These are phyloP conservation scores for Epichloe gansuensis DNA, from an alignment of 2,329 filamentous ascomycete species.

Conservation along the genomic window DNA sequence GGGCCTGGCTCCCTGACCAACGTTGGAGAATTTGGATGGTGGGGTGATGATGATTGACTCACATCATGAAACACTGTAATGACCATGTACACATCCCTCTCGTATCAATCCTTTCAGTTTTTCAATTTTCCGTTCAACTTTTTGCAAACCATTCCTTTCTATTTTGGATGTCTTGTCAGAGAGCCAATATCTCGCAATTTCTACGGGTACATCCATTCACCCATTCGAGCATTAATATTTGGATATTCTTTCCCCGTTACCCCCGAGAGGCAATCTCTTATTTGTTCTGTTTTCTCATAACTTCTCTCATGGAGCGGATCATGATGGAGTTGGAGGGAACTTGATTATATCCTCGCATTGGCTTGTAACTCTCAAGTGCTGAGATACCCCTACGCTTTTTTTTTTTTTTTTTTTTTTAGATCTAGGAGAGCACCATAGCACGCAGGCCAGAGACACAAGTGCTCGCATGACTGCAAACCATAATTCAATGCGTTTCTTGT, in stretches of 20 bases:
- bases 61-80: background rate
- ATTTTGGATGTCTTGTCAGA: background rate
- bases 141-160: background rate
- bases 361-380: slow-evolving; percentile 1
- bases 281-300: background rate
- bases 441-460: background rate
- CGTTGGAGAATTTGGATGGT: slow-evolving; percentile 21
- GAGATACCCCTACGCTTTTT: background rate
- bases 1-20: slow-evolving; percentile 14
- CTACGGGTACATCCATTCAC: background rate
- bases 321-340: background rate
- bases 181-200: background rate
- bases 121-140: background rate
- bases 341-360: background rate
- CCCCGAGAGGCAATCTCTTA: background rate
- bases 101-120: background rate
- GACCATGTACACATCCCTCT: background rate
- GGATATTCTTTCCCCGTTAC: background rate
- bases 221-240: background rate
- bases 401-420: background rate
- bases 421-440: background rate
- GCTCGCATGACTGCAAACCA: background rate
- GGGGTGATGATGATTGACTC: slow-evolving; percentile 29
- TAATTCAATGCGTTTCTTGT: background rate
- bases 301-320: background rate